Percentiles rank a stretch among this genome's conserved stretches.
phyloP scores from a whole-genome alignment of 768 basidiomycete genomes.

The Xanthoconium stramineum region DNA sequence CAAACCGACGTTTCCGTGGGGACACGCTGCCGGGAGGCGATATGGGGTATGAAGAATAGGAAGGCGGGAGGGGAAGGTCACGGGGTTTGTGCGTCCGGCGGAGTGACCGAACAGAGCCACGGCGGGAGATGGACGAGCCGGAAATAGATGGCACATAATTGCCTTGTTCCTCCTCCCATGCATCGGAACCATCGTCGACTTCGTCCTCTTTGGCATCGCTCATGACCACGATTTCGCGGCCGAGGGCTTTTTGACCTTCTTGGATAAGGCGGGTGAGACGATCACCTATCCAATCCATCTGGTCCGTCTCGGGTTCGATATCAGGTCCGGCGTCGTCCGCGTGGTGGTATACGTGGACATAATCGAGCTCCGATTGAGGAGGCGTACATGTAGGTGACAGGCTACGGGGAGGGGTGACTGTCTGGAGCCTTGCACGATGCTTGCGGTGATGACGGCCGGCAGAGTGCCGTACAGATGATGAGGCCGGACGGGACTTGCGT shows the following conservation, averaged over 20 bases:
- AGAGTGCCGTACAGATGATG: constrained; percentile 33
- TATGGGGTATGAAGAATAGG: constrained; percentile 26
- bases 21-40: constrained; percentile 32
- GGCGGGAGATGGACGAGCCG: constrained; percentile 15
- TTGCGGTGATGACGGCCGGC: constrained; percentile 36
- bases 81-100: constrained; percentile 22
- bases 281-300: constrained; percentile 86
- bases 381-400: constrained; percentile 28
- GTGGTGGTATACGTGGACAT: constrained; percentile 26
- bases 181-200: constrained; percentile 70
- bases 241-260: constrained; percentile 75
- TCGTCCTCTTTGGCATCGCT: constrained; percentile 72
- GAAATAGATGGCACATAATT: constrained; percentile 11
- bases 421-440: constrained; percentile 23
- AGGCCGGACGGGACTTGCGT: constrained; percentile 36
- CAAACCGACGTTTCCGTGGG: constrained; percentile 35
- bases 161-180: constrained; percentile 68
- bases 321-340: constrained; percentile 37
- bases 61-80: constrained; percentile 26
- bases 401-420: constrained; percentile 27
- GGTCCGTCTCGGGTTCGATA: constrained; percentile 35
- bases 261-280: constrained; percentile 67
- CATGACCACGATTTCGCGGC: constrained; percentile 75
- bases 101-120: constrained; percentile 26
- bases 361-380: constrained; percentile 43